phyloP scores from a whole-genome alignment of 768 basidiomycete species.

The Lanmaoa pseudosensibilis region DNA sequence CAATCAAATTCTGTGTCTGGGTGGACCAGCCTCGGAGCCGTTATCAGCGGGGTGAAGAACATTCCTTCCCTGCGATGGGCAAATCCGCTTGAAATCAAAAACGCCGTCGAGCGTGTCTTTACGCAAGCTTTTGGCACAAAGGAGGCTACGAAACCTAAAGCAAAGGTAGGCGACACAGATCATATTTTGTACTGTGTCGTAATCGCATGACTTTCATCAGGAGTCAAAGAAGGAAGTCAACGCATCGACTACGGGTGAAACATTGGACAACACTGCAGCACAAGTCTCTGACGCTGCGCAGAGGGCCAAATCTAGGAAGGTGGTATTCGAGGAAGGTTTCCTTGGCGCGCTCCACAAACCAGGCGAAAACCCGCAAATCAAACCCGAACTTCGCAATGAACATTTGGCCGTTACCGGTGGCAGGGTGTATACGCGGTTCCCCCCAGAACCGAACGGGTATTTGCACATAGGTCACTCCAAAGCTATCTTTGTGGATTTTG shows the following conservation, averaged over 20 bases:
- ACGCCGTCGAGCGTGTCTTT: constrained; percentile 70
- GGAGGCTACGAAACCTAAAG: constrained; percentile 62
- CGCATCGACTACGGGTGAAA: constrained; percentile 8
- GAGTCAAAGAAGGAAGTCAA: constrained; percentile 49
- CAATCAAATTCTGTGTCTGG: constrained; percentile 53
- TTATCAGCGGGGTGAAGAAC: constrained; percentile 61
- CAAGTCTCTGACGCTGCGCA: constrained; percentile 37
- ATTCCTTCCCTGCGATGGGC: constrained; percentile 77
- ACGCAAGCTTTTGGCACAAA: constrained; percentile 70
- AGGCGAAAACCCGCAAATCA: constrained; percentile 88
- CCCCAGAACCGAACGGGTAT: constrained; percentile 97
- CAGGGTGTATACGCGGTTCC: constrained; percentile 92
- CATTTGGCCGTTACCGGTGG: constrained; percentile 83
- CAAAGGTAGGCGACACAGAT: constrained; percentile 47
- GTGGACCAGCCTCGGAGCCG: constrained; percentile 75
- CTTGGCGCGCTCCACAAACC: constrained; percentile 90
- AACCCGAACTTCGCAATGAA: constrained; percentile 70
- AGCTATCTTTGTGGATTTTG: constrained; percentile 97
- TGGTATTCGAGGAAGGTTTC: constrained; percentile 94
- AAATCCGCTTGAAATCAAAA: constrained; percentile 80
- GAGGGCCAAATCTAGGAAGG: constrained; percentile 42
- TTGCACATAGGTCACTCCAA: constrained; percentile 97
- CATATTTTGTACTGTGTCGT: neutral
- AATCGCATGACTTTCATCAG: constrained; percentile 26
- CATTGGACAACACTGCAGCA: constrained; percentile 23